A percentile compares a stretch with the other conserved stretches of the same genome.
These are phyloP conservation scores for Suhomyces yuchorum DNA, from an alignment of 1,139 yeast species.

Conservation along the genomic window DNA sequence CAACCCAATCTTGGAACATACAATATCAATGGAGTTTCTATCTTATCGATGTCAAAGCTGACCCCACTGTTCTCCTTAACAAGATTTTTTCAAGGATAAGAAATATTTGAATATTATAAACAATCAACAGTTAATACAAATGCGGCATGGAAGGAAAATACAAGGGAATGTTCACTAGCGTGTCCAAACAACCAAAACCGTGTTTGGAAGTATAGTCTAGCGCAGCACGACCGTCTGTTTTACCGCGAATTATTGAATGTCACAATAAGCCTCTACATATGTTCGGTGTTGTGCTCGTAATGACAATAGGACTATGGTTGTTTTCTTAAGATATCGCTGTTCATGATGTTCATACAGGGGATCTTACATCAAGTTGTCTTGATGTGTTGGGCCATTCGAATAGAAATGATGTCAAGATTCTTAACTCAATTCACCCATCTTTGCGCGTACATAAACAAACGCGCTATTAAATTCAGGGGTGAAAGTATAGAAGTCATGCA, in stretches of 20 bases:
- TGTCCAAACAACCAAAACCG: constrained; percentile 4
- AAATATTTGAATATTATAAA: constrained; percentile 1
- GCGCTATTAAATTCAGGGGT: not conserved
- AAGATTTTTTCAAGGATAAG: not conserved
- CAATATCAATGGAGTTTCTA: not conserved
- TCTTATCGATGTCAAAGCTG: not conserved
- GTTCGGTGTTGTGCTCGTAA: constrained; percentile 10
- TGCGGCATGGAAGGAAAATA: constrained; percentile 8
- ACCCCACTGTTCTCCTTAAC: constrained; percentile 1
- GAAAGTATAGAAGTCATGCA: not conserved
- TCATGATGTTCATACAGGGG: no score
- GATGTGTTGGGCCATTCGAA: not conserved
- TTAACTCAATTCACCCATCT: not conserved
- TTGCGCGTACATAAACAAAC: not conserved
- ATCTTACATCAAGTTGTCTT: not conserved
- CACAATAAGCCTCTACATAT: not conserved
- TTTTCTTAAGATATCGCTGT: not conserved
- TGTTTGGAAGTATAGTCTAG: constrained; percentile 2
- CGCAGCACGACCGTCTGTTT: constrained; percentile 12
- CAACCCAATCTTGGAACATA: not conserved
- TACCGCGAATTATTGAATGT: not conserved
- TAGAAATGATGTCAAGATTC: not conserved
- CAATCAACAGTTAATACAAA: not conserved
- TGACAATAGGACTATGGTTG: not conserved
- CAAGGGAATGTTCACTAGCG: constrained; percentile 4